Base-by-base conservation (phyloP, 495 filamentous ascomycete genomes). In the Penicillium taxi region DNA sequence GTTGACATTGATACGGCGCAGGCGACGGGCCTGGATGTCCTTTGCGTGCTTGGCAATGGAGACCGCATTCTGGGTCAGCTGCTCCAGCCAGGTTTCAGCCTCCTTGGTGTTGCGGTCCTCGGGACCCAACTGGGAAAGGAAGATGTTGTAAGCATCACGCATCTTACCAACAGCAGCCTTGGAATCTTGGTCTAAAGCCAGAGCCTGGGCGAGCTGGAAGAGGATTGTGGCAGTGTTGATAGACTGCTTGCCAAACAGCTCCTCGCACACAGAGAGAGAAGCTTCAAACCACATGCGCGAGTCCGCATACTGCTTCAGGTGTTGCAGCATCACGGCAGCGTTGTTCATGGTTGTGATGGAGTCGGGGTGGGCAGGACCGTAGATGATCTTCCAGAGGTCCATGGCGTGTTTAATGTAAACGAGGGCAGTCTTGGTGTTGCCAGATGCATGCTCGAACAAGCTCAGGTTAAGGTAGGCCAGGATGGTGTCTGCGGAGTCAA, bases 341-440 rank as follows among this genome's bases (percentile, higher is more conserved):
- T 99, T 99, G 74, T 96, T 99, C 63, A 96, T 81, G 20, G 93
- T 96, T 9, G 93, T 99, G 64, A 96, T 94, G 11, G 86, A 91
- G 61, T 99, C 93, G 2, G 93, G 93, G 63, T 99, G 93, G 53
- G 84, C 81, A 9, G 78, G 63, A 27, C 93, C 93, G 54, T 94
- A 96, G 55, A 96, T 87, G 56, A 96, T 74, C 71, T 96, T 95
- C 90, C 88, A 96, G 38, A 96, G 70, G 47, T 91, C 81, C 52
- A 99, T 77, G 9, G 93, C 91, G 52, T 96, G 93, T 54, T 82
- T 84, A 44, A 94, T 77, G 58, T 93, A 95, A 2, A 71, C 67
- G 32, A 99, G 65, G 12, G 90, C 93, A 26, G 73, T 67, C 63
- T 80, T 79, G 45, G 87, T 94, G 55, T 95, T 89, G 36, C 86